phyloP scores from a whole-genome alignment of 2,329 filamentous ascomycete species.

The Macroventuria anomochaeta region DNA sequence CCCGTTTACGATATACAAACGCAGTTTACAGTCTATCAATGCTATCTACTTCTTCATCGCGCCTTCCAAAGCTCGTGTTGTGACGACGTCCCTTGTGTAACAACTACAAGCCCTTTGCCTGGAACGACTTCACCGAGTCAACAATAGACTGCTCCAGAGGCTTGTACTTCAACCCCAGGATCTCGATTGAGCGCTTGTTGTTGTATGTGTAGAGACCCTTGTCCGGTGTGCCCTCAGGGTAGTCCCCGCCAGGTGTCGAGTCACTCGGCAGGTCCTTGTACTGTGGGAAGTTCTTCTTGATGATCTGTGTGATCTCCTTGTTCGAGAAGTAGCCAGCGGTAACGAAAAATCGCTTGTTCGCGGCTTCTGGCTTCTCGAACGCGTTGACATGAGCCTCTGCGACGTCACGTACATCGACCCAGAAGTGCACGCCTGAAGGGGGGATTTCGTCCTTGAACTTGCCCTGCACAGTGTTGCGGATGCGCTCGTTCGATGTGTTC shows the following conservation, averaged over 20 bases:
- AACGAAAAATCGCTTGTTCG: slow-evolving; percentile 70
- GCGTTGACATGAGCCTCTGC: slow-evolving; percentile 69
- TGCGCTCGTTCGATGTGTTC: slow-evolving; percentile 75
- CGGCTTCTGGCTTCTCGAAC: slow-evolving; percentile 61
- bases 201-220: slow-evolving; percentile 55
- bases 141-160: slow-evolving; percentile 64
- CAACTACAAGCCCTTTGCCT: slow-evolving; percentile 58
- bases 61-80: not conserved
- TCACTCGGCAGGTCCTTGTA: slow-evolving; percentile 58
- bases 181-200: slow-evolving; percentile 60
- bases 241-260: slow-evolving; percentile 52
- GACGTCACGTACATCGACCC: slow-evolving; percentile 61
- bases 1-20: slow-evolving; percentile 13
- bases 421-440: slow-evolving; percentile 61
- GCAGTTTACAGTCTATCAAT: slow-evolving; percentile 22
- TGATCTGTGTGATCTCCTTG: slow-evolving; percentile 62
- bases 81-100: not conserved
- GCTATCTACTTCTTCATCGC: not conserved
- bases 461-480: slow-evolving; percentile 69
- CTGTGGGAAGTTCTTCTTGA: slow-evolving; percentile 63
- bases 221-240: slow-evolving; percentile 55
- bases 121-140: slow-evolving; percentile 69
- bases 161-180: slow-evolving; percentile 67
- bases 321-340: slow-evolving; percentile 66
- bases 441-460: slow-evolving; percentile 64